Base-by-base conservation (phyloP, 306 rosid genomes). In the Ormosia semicastrata region DNA sequence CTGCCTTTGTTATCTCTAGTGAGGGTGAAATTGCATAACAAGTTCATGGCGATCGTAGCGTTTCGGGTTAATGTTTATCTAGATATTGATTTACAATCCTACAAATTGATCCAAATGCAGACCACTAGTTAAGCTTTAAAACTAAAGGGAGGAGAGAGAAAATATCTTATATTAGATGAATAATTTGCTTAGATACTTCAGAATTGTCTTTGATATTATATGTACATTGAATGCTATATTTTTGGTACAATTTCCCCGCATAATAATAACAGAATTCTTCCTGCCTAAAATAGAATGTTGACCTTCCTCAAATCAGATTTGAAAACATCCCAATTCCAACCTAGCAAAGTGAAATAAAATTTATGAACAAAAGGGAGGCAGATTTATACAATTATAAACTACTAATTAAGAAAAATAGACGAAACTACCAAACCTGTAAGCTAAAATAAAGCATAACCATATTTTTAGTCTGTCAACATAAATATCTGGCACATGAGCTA, bases 401-500 rank as follows among this genome's bases (percentile, higher is more conserved):
- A 24, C 1, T 24, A 24, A 24, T 24, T 24, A 24, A 24, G 1
- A 24, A 24, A 24, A 24, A 24, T 24, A 24, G 24, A 15, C 15
- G 12, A 52, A 33, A 49, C 53, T 50, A 65, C 18, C 24, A 49
- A 67, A 43, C 47, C 4, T 40, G 41, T 8, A 9, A 41, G 34
- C 82, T 57, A 59, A 32, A 41, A 57, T 43, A 68, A 17, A 58
- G n/a, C 37, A 47, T 24, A 24, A 3, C 32, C 13, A 52, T 39
- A 50, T 33, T 64, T 29, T 50, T n/a, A 8, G 30, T 17, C 37
- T 65, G 76, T 47, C 52, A 65, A 44, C 49, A 18, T 14, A 73
- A 18, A 73, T 64, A 34, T 59, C 12, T 66, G 33, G 81, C n/a
- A 67, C 30, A 32, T 76, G 82, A 76, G 60, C 62, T 46, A 76